phyloP scores from a whole-genome alignment of 768 basidiomycete genomes.

The Suillus luteus region DNA sequence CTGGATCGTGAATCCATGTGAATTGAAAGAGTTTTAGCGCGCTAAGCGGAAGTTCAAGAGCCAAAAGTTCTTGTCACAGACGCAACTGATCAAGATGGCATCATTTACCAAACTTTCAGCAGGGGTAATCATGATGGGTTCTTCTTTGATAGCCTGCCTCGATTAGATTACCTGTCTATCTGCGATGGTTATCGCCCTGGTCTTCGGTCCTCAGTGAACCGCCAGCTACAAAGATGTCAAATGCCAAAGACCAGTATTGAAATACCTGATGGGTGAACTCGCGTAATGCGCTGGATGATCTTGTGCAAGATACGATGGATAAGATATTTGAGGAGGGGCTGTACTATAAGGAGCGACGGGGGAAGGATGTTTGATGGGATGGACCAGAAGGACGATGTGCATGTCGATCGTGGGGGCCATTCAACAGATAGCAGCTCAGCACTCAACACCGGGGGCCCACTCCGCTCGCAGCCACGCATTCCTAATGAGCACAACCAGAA shows the following conservation, averaged over 20 bases:
- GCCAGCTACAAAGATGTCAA: not conserved
- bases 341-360: not conserved
- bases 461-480: not conserved
- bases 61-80: not conserved
- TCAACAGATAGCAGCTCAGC: not conserved
- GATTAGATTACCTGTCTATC: not conserved
- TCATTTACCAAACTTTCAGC: not conserved
- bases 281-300: not conserved
- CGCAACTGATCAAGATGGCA: not conserved
- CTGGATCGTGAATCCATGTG: not conserved
- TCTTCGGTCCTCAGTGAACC: not conserved
- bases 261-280: not conserved
- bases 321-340: not conserved
- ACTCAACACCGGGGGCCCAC: not conserved
- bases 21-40: not conserved
- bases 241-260: not conserved
- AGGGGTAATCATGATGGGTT: not conserved
- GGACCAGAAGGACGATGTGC: not conserved
- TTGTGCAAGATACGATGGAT: not conserved
- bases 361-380: slow-evolving; percentile 1
- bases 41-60: not conserved
- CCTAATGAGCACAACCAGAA: not conserved
- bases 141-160: not conserved
- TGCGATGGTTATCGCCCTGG: not conserved
- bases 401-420: not conserved